Evolutionary conservation across 106 monocot species (phyloP).

Genomic region (Allium fistulosum): DNA sequence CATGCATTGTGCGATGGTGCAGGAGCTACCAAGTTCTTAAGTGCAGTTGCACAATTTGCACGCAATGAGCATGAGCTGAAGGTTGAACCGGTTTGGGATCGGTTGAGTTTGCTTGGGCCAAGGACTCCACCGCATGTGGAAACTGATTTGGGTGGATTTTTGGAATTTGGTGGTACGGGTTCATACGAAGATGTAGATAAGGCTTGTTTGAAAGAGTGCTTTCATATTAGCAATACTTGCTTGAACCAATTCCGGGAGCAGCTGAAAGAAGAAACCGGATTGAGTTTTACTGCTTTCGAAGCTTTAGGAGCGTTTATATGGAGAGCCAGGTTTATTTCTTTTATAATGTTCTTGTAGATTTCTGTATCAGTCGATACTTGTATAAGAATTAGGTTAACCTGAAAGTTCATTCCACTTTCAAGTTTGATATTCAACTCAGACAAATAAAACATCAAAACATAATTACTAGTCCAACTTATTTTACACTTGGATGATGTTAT

Average conservation of each 20-base stretch:
- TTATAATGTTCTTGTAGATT: neutral
- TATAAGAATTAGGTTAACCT: too few species aligned
- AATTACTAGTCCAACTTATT: too few species aligned
- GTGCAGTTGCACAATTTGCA: conserved; percentile 18
- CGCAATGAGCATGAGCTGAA: conserved; percentile 11
- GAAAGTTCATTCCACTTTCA: too few species aligned
- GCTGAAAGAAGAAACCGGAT: conserved; percentile 19
- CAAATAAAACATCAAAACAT: too few species aligned
- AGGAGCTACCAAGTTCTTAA: conserved; percentile 34
- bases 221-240: conserved; percentile 31
- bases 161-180: conserved; percentile 9
- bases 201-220: conserved; percentile 20
- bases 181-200: neutral
- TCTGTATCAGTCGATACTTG: neutral
- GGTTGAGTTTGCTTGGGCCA: conserved; percentile 33
- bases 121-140: conserved; percentile 20
- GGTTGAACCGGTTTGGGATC: conserved; percentile 40
- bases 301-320: conserved; percentile 49
- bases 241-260: conserved; percentile 22
- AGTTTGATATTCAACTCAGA: too few species aligned
- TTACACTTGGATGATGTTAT: too few species aligned
- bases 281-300: conserved; percentile 49
- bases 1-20: conserved; percentile 45
- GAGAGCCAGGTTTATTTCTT: conserved; percentile 29
- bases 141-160: conserved; percentile 13